Base-by-base conservation (phyloP, 176 grass and related monocot species). In the Rhipidocladum racemiflorum region DNA sequence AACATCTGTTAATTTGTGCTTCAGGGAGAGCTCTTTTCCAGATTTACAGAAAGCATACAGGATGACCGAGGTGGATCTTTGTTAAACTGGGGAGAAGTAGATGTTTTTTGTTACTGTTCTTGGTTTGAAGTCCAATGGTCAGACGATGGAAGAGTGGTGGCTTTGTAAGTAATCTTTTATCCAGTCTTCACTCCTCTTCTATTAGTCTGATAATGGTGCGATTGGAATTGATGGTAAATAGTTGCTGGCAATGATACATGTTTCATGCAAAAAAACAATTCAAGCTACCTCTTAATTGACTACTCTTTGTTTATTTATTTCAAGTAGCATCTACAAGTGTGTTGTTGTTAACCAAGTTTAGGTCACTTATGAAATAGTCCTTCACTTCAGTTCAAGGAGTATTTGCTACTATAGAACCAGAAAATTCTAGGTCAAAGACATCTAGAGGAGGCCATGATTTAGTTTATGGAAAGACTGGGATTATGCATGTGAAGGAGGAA, bases 111-210 rank as follows among this genome's bases (percentile, higher is more conserved):
- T 75, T 42, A 76, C 43, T 92, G 86, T 62, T 83, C 79, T 23
- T 89, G 86, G 90, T 89, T 61, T 68, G 83, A 61, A 62, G 68
- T 90, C 46, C 66, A 40, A 1, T 88, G 85, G 40, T 90, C 68
- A 25, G 61, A 83, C 8, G 86, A 84, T 62, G 65, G 57, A 28
- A 72, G 74, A 72, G 68, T 80, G 20, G 54, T 77, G 65, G 39
- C 77, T 45, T 82, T 68, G 93, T 96, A 86, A 92, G 93, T 90
- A 32, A 39, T 39, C 30, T 54, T 73, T 69, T 82, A 25, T 40
- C 57, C 61, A 62, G 34, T 48, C 45, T 71, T 49, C 36, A 83
- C 13, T 57, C 9, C 55, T 73, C 23, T 75, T 80, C 32, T 77
- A 11, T 12, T 27, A 59, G 10, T 60, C 34, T 44, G 24, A 25